Conservation (phyloP, 768 basidiomycete species). For the Termitomyces sp. region DNA sequence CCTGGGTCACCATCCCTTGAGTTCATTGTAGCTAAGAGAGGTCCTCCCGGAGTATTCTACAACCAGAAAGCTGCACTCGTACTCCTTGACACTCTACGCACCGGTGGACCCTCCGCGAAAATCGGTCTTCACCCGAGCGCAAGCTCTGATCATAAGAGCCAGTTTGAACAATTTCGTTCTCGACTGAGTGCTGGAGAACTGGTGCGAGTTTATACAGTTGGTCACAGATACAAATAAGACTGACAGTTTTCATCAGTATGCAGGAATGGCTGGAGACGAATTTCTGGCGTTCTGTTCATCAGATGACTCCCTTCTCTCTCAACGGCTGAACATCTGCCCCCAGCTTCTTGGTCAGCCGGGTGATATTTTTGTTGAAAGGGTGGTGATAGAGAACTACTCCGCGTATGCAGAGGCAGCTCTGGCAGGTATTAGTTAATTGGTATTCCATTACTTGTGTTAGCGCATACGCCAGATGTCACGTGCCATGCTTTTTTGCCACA, state of each 20-base stretch:
- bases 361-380: constrained; percentile 49
- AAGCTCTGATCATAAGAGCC: constrained; percentile 35
- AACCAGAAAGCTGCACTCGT: constrained; percentile 37
- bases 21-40: constrained; percentile 32
- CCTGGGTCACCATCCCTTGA: constrained; percentile 31
- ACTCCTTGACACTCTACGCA: constrained; percentile 51
- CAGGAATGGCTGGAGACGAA: constrained; percentile 46
- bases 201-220: constrained; percentile 29
- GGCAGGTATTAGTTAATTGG: constrained; percentile 35
- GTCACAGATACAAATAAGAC: not conserved
- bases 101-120: constrained; percentile 46
- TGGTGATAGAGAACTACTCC: constrained; percentile 56
- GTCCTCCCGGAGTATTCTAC: constrained; percentile 63
- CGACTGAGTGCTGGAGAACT: constrained; percentile 50
- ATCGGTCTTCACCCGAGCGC: constrained; percentile 37
- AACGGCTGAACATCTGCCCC: constrained; percentile 48
- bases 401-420: constrained; percentile 53
- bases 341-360: constrained; percentile 38
- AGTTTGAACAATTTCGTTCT: constrained; percentile 46
- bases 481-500: constrained; percentile 13
- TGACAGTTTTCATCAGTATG: constrained; percentile 38
- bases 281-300: constrained; percentile 61
- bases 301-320: constrained; percentile 37
- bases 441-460: too few species aligned
- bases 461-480: constrained; percentile 17